Evolutionary conservation across 2,329 filamentous ascomycete species (phyloP).

Genomic region (Lachnellula hyalina): DNA sequence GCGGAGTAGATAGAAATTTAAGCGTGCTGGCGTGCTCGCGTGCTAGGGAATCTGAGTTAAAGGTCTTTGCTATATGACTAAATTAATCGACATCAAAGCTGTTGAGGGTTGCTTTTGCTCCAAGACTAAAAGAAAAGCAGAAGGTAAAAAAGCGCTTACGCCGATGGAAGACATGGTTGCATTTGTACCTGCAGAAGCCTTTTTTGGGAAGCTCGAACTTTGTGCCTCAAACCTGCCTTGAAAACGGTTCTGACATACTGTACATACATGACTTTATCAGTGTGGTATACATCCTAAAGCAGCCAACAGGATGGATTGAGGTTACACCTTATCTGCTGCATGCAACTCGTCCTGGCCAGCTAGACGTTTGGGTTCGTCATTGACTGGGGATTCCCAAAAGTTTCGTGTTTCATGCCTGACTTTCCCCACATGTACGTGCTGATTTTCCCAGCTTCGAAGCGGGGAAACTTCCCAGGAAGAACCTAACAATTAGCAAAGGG

Average conservation of each 20-base stretch:
- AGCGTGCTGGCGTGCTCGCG: too few species aligned
- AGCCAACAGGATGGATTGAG: conserved; percentile 3
- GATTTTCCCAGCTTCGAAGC: conserved; percentile 6
- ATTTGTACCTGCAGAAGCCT: conserved; percentile 20
- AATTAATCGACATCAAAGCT: neutral
- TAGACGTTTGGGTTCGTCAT: conserved; percentile 9
- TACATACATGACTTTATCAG: neutral
- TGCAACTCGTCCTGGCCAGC: conserved; percentile 3
- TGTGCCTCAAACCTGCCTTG: conserved; percentile 2
- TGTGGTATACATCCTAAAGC: neutral
- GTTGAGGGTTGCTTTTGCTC: neutral
- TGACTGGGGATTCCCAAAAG: neutral
- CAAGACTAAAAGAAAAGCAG: neutral
- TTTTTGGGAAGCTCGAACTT: neutral
- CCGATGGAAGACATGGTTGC: neutral
- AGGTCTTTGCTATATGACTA: neutral
- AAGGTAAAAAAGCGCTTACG: neutral
- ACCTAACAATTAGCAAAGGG: conserved; percentile 3
- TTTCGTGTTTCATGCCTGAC: conserved; percentile 22
- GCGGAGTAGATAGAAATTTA: neutral
- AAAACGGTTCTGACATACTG: conserved; percentile 8
- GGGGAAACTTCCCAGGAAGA: conserved; percentile 11
- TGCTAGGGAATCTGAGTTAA: neutral
- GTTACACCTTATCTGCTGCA: conserved; percentile 12
- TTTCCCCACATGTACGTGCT: conserved; percentile 7